Evolutionary conservation across 345 rosid genomes (phyloP).

Genomic region (Moricandia moricandioides): DNA sequence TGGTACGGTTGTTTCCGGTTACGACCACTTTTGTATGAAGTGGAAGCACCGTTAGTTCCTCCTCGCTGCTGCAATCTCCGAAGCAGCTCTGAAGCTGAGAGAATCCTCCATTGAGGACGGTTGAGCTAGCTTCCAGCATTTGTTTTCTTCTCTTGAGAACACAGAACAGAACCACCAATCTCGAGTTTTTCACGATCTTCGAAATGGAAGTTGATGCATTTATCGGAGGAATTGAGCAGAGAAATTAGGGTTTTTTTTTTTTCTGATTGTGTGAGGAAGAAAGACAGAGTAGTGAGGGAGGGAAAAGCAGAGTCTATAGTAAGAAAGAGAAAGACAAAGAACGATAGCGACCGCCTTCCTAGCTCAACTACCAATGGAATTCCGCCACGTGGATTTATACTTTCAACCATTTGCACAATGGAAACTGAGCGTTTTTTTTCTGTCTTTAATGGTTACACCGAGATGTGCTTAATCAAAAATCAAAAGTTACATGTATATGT

Average conservation of each 20-base stretch:
- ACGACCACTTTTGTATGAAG: constrained; percentile 95
- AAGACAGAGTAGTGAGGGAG: constrained; percentile 31
- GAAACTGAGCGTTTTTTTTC: not conserved
- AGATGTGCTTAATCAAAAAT: not conserved
- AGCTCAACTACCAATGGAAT: not conserved
- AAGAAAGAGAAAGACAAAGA: constrained; percentile 37
- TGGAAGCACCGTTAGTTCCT: constrained; percentile 88
- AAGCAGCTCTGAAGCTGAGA: constrained; percentile 39
- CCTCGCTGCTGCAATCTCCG: constrained; percentile 72
- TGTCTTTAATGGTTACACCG: not conserved
- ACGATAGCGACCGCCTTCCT: constrained; percentile 36
- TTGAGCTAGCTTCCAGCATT: constrained; percentile 67
- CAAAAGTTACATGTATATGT: not conserved
- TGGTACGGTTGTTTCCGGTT: constrained; percentile 93
- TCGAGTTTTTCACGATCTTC: constrained; percentile 22
- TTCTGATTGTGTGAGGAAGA: constrained; percentile 14
- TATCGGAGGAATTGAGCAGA: not conserved
- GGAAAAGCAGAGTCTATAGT: constrained; percentile 32
- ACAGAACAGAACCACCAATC: not conserved
- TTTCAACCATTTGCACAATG: not conserved
- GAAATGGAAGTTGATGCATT: not conserved
- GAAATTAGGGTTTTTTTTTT: constrained; percentile 34
- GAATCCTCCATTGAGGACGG: constrained; percentile 54
- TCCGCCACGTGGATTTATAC: constrained; percentile 43
- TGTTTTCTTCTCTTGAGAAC: not conserved